Percentiles rank a stretch among this genome's conserved stretches.
Evolutionary conservation across 75 land plant species (phyloP).

Genomic region (Larix kaempferi): DNA sequence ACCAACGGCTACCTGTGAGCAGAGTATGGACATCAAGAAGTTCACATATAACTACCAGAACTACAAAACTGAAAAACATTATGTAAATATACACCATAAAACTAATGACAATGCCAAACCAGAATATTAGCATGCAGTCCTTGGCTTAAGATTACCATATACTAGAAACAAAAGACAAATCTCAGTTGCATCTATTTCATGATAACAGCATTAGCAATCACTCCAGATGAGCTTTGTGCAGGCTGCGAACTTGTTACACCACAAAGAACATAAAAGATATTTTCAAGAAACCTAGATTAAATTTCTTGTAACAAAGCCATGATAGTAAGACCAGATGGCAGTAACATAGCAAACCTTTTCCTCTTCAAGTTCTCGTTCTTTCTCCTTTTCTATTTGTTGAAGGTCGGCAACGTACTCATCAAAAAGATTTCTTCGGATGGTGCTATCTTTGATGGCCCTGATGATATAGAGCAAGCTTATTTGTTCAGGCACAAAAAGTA

Average conservation of each 20-base stretch:
- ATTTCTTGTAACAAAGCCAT: background rate
- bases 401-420: slow-evolving; percentile 66
- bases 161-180: background rate
- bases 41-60: no score
- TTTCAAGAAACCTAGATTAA: background rate
- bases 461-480: background rate
- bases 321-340: background rate
- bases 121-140: background rate
- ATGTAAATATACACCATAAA: background rate
- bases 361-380: slow-evolving; percentile 81
- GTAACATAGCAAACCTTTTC: slow-evolving; percentile 59
- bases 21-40: no score
- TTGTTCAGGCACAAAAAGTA: background rate
- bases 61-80: background rate
- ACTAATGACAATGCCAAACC: background rate
- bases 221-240: background rate
- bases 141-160: background rate
- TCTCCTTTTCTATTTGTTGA: slow-evolving; percentile 77
- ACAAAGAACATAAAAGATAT: background rate
- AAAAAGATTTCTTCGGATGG: slow-evolving; percentile 58
- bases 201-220: background rate
- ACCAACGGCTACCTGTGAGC: no score
- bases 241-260: background rate
- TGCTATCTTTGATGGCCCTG: slow-evolving; percentile 73
- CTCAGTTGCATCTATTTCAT: background rate